Base-by-base conservation (phyloP, 495 filamentous ascomycete genomes). In the Clavariopsis aquatica region DNA sequence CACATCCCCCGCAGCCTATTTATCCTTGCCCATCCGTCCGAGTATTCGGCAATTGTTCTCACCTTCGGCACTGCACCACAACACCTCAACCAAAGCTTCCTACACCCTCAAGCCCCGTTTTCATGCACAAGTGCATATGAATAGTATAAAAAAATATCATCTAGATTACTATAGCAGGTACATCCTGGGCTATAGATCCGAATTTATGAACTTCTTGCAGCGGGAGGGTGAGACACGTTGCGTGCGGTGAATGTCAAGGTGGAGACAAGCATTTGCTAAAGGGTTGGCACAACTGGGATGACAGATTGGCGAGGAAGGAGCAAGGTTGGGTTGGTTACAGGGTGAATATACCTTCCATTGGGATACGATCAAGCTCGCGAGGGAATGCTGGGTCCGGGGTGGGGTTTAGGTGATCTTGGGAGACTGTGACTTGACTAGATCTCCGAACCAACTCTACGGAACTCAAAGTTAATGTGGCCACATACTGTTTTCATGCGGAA, bases 81-180 rank as follows among this genome's bases (percentile, higher is more conserved):
- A 17, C 2, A 36, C 29, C 4, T 10, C 38, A 43, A 43, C 54
- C 31, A 45, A 2, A 26, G 5, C n/a, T 24, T 13, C n/a, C 3
- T 2, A 45, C 36, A 47, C 56, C 56, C 20, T 31, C 56, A 49
- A 2, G 6, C 15, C 56, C 9, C 5, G n/a, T 20, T 31, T 19
- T 20, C n/a, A 47, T 59, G 56, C 56, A 22, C 5, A 23, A 59
- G 10, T n/a, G 13, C 22, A n/a, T 59, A 49, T 47, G 15, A 22
- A 47, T 47, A 59, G 56, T 59, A 49, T 59, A 59, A 59, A 59
- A 59, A 31, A 49, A 53, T 61, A 52, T 15, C 49, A 61, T 4
- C 4, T 61, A 61, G 9, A 61, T 61, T 61, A 43, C 20, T 61
- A 61, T 61, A 53, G 17, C 46, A 5, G 6, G 9, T 8, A 23